Conservation (phyloP, 139 green algal species). For the Tetradesmus obliquus region DNA sequence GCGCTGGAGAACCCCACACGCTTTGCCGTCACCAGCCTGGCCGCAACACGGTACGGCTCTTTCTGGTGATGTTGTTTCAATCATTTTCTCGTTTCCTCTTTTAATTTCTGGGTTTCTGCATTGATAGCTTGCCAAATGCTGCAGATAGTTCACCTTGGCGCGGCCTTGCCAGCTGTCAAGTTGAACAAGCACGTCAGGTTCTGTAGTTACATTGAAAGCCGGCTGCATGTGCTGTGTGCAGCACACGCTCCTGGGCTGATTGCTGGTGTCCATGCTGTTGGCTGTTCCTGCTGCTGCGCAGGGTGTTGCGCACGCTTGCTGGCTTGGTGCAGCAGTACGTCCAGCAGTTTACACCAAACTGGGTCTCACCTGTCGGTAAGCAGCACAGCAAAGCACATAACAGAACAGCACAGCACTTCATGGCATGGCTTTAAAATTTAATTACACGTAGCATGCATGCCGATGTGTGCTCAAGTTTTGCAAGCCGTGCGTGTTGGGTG, state of each 20-base stretch:
- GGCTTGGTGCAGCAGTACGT: not conserved
- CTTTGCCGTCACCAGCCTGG: not conserved
- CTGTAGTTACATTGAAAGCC: too few species aligned
- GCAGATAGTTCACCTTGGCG: too few species aligned
- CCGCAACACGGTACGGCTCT: not conserved
- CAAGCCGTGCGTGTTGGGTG: too few species aligned
- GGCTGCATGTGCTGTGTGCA: not conserved
- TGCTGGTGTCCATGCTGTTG: not conserved
- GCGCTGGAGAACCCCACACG: slow-evolving; percentile 24
- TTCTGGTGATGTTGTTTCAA: too few species aligned
- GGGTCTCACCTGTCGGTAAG: not conserved
- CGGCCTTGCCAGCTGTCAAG: too few species aligned
- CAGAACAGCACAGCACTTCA: not conserved
- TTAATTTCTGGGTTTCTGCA: too few species aligned
- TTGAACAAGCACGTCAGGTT: too few species aligned
- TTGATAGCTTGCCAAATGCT: too few species aligned
- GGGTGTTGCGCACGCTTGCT: slow-evolving; percentile 19
- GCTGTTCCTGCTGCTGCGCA: not conserved
- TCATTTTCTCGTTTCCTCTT: too few species aligned
- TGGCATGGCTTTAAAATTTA: not conserved
- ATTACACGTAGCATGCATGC: not conserved
- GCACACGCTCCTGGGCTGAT: not conserved
- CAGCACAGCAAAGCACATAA: not conserved
- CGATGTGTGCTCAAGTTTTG: not conserved
- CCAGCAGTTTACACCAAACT: not conserved